Evolutionary conservation across 2,329 filamentous ascomycete species (phyloP).

Genomic region (Colletotrichum sojae): DNA sequence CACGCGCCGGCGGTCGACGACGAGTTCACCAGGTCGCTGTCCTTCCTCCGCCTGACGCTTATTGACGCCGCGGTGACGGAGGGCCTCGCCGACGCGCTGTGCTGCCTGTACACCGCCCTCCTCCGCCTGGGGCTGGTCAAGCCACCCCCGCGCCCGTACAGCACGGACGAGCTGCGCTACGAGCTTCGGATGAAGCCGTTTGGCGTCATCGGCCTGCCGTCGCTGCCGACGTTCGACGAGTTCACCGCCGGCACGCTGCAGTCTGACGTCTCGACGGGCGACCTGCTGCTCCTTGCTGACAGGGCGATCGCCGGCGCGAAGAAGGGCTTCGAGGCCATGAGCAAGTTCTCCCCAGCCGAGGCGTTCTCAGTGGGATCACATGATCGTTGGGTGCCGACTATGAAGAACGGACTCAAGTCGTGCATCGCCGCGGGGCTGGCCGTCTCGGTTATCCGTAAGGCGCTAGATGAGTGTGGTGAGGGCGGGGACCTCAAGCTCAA

Average conservation of each 20-base stretch:
- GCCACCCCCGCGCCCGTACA: slow-evolving; percentile 72
- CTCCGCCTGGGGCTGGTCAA: slow-evolving; percentile 70
- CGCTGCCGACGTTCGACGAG: slow-evolving; percentile 74
- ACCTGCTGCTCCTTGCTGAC: slow-evolving; percentile 63
- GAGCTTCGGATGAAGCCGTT: slow-evolving; percentile 92
- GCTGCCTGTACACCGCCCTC: slow-evolving; percentile 77
- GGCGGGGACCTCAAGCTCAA: slow-evolving; percentile 56
- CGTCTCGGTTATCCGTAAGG: slow-evolving; percentile 72
- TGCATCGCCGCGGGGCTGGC: slow-evolving; percentile 79
- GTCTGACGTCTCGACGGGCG: slow-evolving; percentile 52
- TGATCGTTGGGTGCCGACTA: slow-evolving; percentile 72
- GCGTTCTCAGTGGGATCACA: slow-evolving; percentile 71
- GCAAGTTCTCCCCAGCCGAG: slow-evolving; percentile 64
- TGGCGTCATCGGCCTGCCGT: slow-evolving; percentile 75
- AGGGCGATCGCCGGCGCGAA: slow-evolving; percentile 63
- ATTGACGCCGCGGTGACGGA: slow-evolving; percentile 76
- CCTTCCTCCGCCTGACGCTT: slow-evolving; percentile 72
- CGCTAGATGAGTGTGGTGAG: slow-evolving; percentile 55
- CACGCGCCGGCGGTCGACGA: slow-evolving; percentile 52
- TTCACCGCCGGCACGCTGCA: slow-evolving; percentile 64
- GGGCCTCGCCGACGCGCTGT: slow-evolving; percentile 69
- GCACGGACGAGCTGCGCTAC: slow-evolving; percentile 78
- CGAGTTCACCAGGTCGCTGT: slow-evolving; percentile 64
- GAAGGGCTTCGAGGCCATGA: slow-evolving; percentile 70
- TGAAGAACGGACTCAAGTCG: slow-evolving; percentile 75